phyloP scores from a whole-genome alignment of 2,329 filamentous ascomycete species.

The Ilyonectria robusta region DNA sequence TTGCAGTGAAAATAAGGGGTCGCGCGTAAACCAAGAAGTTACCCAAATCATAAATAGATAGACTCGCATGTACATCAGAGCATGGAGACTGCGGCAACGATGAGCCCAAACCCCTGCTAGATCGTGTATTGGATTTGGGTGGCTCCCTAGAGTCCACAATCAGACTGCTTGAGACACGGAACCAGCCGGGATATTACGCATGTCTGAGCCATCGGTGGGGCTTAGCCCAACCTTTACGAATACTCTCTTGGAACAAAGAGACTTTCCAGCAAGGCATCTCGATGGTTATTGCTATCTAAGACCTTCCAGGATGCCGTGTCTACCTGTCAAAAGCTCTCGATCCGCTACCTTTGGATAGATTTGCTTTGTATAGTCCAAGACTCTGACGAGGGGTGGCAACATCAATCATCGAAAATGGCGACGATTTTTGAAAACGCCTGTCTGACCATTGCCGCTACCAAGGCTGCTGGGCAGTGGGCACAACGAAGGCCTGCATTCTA shows the following conservation, averaged over 20 bases:
- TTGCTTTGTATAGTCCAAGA: slow-evolving; percentile 26
- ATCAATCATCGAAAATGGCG: slow-evolving; percentile 24
- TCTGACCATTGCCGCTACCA: slow-evolving; percentile 28
- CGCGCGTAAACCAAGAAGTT: slow-evolving; percentile 14
- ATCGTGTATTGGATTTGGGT: slow-evolving; percentile 22
- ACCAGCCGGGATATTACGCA: slow-evolving; percentile 10
- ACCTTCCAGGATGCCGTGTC: slow-evolving; percentile 22
- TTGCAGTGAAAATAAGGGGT: slow-evolving; percentile 16
- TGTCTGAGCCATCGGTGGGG: slow-evolving; percentile 31
- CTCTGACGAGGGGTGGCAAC: slow-evolving; percentile 11
- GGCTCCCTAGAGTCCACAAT: background rate
- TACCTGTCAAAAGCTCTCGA: slow-evolving; percentile 7
- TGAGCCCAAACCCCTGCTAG: slow-evolving; percentile 19
- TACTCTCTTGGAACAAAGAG: slow-evolving; percentile 4
- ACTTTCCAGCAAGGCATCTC: background rate
- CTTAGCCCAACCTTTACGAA: slow-evolving; percentile 5
- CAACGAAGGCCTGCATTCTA: slow-evolving; percentile 15
- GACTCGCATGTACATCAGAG: slow-evolving; percentile 15
- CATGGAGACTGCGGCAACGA: slow-evolving; percentile 24
- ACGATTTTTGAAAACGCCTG: slow-evolving; percentile 24
- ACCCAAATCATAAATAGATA: slow-evolving; percentile 15
- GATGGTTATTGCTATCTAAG: slow-evolving; percentile 6
- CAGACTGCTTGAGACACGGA: slow-evolving; percentile 18
- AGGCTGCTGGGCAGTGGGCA: slow-evolving; percentile 23
- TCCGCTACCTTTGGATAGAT: slow-evolving; percentile 30